Conservation (phyloP, 495 filamentous ascomycete genomes). For the Tuber brumale region DNA sequence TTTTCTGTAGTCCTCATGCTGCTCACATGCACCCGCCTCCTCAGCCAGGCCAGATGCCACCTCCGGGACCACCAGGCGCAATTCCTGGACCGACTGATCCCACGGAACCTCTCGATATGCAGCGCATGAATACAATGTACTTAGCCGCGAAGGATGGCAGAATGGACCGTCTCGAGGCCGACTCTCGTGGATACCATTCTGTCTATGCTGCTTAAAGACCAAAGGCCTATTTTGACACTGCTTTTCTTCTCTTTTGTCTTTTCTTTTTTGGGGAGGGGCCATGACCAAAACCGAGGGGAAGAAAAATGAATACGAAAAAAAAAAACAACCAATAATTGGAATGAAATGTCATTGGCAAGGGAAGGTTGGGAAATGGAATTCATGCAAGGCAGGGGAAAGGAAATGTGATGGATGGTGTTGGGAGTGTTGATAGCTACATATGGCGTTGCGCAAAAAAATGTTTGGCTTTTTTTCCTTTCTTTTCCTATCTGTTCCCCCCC, state of each 20-base stretch:
- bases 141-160: slow-evolving; percentile 45
- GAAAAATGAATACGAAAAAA: background rate
- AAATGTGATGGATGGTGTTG: slow-evolving; percentile 36
- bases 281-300: background rate
- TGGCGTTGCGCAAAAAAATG: slow-evolving; percentile 40
- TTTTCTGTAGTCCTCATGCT: slow-evolving; percentile 47
- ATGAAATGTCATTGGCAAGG: slow-evolving; percentile 10
- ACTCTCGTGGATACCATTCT: slow-evolving; percentile 47
- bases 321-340: slow-evolving; percentile 37
- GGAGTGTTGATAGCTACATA: slow-evolving; percentile 39
- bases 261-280: background rate
- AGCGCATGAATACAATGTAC: slow-evolving; percentile 48
- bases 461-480: slow-evolving; percentile 36
- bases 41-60: slow-evolving; percentile 43
- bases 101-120: slow-evolving; percentile 45
- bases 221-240: background rate
- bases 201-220: slow-evolving; percentile 42
- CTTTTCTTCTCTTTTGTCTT: background rate
- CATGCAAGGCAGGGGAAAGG: slow-evolving; percentile 21
- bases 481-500: slow-evolving; percentile 31
- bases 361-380: slow-evolving; percentile 2
- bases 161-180: slow-evolving; percentile 49
- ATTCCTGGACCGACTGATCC: slow-evolving; percentile 46
- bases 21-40: slow-evolving; percentile 48
- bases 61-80: slow-evolving; percentile 46